Conservation (phyloP, 106 monocot genomes). For the Xerophyta viscosa region DNA sequence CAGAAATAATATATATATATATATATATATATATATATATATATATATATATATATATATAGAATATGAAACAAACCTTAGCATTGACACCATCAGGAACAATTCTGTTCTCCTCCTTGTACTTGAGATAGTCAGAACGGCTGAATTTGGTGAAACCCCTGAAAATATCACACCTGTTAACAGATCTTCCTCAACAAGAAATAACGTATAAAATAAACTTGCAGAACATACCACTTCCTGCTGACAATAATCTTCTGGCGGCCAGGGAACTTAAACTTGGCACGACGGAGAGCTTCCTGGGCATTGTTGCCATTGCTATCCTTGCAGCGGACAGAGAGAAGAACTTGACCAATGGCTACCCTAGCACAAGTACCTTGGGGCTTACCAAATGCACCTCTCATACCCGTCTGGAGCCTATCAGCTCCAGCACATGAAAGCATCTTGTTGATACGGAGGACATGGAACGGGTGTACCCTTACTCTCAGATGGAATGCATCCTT, state of each 20-base stretch:
- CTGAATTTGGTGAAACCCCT: slow-evolving; percentile 70
- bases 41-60: no score
- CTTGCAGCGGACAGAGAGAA: slow-evolving; percentile 52
- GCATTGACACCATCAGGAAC: slow-evolving; percentile 65
- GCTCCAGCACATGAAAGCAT: slow-evolving; percentile 63
- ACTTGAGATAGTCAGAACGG: slow-evolving; percentile 52
- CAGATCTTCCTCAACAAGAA: no score
- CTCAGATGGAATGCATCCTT: slow-evolving; percentile 43
- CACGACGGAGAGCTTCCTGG: slow-evolving; percentile 58
- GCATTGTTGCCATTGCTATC: slow-evolving; percentile 52
- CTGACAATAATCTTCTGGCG: slow-evolving; percentile 80
- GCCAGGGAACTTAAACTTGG: slow-evolving; percentile 83
- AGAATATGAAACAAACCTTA: slow-evolving; percentile 29
- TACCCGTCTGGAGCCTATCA: slow-evolving; percentile 60
- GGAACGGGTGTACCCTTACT: slow-evolving; percentile 58
- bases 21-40: no score
- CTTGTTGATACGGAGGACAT: slow-evolving; percentile 53
- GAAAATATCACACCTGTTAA: no score
- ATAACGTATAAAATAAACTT: no score
- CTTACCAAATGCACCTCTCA: slow-evolving; percentile 61
- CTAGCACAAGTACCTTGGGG: slow-evolving; percentile 47
- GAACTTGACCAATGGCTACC: slow-evolving; percentile 47
- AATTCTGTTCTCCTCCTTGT: slow-evolving; percentile 49
- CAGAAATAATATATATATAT: no score
- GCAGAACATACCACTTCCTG: slow-evolving; percentile 34